Base-by-base conservation (phyloP, 2,329 filamentous ascomycete genomes). In the Penicillium brasilianum region DNA sequence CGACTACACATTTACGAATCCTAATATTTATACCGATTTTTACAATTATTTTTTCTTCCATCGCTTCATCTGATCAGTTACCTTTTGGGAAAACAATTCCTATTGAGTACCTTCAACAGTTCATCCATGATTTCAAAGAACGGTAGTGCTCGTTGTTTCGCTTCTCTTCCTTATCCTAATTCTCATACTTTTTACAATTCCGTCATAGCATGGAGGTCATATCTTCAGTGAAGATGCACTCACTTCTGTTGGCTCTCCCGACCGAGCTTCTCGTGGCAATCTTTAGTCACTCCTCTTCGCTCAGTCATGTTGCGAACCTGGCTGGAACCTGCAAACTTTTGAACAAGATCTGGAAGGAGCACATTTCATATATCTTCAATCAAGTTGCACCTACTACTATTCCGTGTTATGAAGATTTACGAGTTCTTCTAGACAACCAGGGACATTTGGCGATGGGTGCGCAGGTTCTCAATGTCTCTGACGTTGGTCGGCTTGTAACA, bases 371-470 rank as follows among this genome's bases (percentile, higher is more conserved):
- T 8, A 51, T 51, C 30, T 10, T 8, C n/a, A 34, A 51, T 20
- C 25, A 32, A 20, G 49, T 51, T 51, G 25, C 49, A 14, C 8
- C 30, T 14, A 9, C 18, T 9, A 13, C 49, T 3, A 36, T 51
- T 34, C 49, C 49, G 30, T 51, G 49, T 20, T 51, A 51, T n/a
- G 28, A 37, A 20, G 49, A 51, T 14, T 20, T 51, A 34, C 28
- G 49, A 5, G 16, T 9, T 14, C 28, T 51, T n/a, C 4, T 51
- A 11, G 49, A 30, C 13, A 14, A 51, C 16, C 49, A 51, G n/a
- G n/a, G 49, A 32, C 18, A 34, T 11, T n/a, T 51, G 1, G 49
- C 30, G 11, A 14, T 34, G 13, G 49, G 36, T 20, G 28, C n/a
- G 4, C 28, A 32, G 18, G 28, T 36, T 30, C 30, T 34, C 30